phyloP scores from a whole-genome alignment of 2,329 filamentous ascomycete species.

The Tetracladium maxilliforme region DNA sequence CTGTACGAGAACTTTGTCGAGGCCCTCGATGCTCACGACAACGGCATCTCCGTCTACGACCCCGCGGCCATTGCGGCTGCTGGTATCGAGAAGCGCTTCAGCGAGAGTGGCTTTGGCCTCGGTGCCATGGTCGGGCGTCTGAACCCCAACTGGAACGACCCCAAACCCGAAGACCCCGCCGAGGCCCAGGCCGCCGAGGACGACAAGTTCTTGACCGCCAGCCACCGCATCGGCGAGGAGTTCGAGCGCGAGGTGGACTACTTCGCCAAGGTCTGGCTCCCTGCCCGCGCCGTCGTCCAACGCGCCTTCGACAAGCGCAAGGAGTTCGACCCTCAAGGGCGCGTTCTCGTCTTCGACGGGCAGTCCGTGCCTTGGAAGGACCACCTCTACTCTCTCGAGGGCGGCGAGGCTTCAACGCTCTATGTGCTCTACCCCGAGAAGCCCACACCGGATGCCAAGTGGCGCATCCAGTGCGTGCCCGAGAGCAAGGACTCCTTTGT shows the following conservation, averaged over 20 bases:
- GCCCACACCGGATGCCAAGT: slow-evolving; percentile 60
- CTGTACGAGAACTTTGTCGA: slow-evolving; percentile 90
- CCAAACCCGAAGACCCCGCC: slow-evolving; percentile 30
- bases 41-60: slow-evolving; percentile 78
- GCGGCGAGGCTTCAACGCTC: slow-evolving; percentile 42
- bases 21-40: slow-evolving; percentile 94
- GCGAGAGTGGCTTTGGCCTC: slow-evolving; percentile 68
- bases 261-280: slow-evolving; percentile 67
- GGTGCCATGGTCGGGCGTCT: slow-evolving; percentile 69
- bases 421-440: slow-evolving; percentile 91
- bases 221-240: slow-evolving; percentile 72
- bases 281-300: slow-evolving; percentile 67
- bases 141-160: slow-evolving; percentile 72
- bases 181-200: slow-evolving; percentile 65
- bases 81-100: slow-evolving; percentile 69
- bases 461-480: slow-evolving; percentile 89
- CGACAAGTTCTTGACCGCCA: slow-evolving; percentile 62
- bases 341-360: slow-evolving; percentile 65
- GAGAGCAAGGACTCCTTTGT: slow-evolving; percentile 74
- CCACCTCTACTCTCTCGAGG: slow-evolving; percentile 79
- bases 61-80: slow-evolving; percentile 51
- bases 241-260: slow-evolving; percentile 72
- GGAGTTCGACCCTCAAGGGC: slow-evolving; percentile 57
- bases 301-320: slow-evolving; percentile 57
- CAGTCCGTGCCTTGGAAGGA: slow-evolving; percentile 90